Evolutionary conservation across 768 basidiomycete genomes (phyloP).

Genomic region (Boletus reticulatus): DNA sequence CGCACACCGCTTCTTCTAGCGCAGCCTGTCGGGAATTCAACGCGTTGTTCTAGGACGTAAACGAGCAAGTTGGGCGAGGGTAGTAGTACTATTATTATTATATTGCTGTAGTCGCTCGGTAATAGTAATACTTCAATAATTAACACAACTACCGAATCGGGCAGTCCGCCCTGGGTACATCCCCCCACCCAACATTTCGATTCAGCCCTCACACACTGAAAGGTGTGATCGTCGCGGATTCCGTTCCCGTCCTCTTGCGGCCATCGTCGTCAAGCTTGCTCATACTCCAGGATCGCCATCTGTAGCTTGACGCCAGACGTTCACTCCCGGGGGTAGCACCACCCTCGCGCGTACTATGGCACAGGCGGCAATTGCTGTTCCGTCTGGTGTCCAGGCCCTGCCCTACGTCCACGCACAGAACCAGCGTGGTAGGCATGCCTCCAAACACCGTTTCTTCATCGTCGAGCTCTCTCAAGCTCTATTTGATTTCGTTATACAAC

Average conservation of each 20-base stretch:
- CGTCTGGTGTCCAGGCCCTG: slow-evolving; percentile 21
- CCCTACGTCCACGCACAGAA: slow-evolving; percentile 34
- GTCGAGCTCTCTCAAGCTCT: slow-evolving; percentile 85
- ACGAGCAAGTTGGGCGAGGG: background rate
- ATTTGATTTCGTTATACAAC: slow-evolving; percentile 91
- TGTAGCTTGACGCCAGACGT: slow-evolving; percentile 1
- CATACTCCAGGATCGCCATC: slow-evolving; percentile 1
- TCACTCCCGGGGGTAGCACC: background rate
- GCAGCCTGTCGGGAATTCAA: too few relatives aligned
- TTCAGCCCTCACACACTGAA: slow-evolving; percentile 21
- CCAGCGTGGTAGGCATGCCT: slow-evolving; percentile 34
- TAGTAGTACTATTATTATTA: background rate
- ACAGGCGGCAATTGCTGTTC: slow-evolving; percentile 25
- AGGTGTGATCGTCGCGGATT: slow-evolving; percentile 29
- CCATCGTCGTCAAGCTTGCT: slow-evolving; percentile 9
- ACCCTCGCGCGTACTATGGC: slow-evolving; percentile 20
- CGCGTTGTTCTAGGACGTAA: background rate
- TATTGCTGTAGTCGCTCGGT: background rate
- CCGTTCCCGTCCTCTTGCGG: slow-evolving; percentile 15
- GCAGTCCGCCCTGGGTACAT: slow-evolving; percentile 17
- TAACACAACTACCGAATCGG: slow-evolving; percentile 27
- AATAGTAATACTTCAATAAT: background rate
- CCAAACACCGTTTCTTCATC: slow-evolving; percentile 62
- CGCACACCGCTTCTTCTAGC: too few relatives aligned
- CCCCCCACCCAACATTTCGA: slow-evolving; percentile 8